A percentile compares a stretch with the other conserved stretches of the same genome.
Evolutionary conservation across 179 eudicot genomes (phyloP).

Genomic region (Spinacia oleracea): DNA sequence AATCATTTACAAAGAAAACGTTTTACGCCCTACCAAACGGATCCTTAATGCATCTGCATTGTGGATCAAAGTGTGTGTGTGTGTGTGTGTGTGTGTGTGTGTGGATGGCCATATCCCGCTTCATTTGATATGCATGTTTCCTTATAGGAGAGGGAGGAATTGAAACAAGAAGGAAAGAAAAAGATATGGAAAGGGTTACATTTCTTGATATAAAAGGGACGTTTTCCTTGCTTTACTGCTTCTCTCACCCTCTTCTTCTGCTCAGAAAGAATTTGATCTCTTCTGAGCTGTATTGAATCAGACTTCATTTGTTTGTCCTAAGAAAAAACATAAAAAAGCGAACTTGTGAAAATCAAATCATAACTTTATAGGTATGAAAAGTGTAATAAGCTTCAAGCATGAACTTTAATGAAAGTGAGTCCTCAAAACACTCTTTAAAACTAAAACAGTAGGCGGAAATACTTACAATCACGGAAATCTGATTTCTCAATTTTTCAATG

Average conservation of each 20-base stretch:
- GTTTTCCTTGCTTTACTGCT: conserved; percentile 88
- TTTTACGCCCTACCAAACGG: no score
- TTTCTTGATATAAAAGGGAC: conserved; percentile 81
- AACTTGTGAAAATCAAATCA: background rate
- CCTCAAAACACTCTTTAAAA: background rate
- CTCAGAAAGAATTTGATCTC: conserved; percentile 60
- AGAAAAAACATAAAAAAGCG: conserved; percentile 22
- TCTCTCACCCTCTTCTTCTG: conserved; percentile 91
- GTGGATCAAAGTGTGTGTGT: background rate
- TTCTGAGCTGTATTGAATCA: conserved; percentile 49
- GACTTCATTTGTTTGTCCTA: conserved; percentile 79
- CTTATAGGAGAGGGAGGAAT: background rate
- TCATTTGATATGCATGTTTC: background rate
- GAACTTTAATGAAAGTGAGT: background rate
- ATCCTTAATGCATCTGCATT: background rate
- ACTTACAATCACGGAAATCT: conserved; percentile 69
- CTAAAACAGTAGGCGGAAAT: background rate
- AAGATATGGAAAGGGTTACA: conserved; percentile 41
- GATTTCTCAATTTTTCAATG: conserved; percentile 47
- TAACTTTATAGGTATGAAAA: background rate
- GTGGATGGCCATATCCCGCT: no score
- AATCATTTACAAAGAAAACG: no score
- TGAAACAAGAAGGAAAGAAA: background rate
- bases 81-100: background rate
- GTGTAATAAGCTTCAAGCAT: background rate